phyloP scores from a whole-genome alignment of 768 basidiomycete species.

The Psilocybe subaeruginosa region DNA sequence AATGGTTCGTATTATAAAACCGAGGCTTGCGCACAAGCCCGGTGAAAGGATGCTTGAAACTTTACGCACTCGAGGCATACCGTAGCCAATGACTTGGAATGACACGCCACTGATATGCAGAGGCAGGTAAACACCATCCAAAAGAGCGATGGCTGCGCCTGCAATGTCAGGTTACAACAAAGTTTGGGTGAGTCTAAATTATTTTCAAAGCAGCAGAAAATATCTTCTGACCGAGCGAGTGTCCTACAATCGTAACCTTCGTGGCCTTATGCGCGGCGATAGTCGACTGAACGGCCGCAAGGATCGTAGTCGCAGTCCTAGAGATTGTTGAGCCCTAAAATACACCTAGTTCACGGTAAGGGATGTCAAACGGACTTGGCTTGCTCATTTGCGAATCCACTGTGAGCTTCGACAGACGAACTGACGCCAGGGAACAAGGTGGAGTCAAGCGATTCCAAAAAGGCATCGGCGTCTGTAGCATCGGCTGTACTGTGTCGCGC shows the following conservation, averaged over 20 bases:
- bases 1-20: background rate
- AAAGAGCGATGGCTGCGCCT: conserved; percentile 57
- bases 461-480: conserved; percentile 39
- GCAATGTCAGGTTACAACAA: background rate
- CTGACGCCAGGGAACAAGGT: conserved; percentile 50
- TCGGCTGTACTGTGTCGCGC: conserved; percentile 31
- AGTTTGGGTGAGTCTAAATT: background rate
- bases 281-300: conserved; percentile 41
- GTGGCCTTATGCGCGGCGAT: conserved; percentile 37
- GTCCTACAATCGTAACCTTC: conserved; percentile 47
- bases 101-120: conserved; percentile 45
- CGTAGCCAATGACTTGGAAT: conserved; percentile 41
- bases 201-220: background rate
- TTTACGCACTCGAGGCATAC: conserved; percentile 40
- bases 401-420: conserved; percentile 44
- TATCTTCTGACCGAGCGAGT: conserved; percentile 39
- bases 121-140: conserved; percentile 59
- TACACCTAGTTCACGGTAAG: background rate
- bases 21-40: background rate
- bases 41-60: conserved; percentile 18
- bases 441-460: conserved; percentile 34
- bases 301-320: conserved; percentile 44
- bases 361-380: conserved; percentile 31
- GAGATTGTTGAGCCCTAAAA: background rate
- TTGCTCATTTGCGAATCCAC: conserved; percentile 47